Percentiles rank a stretch among this genome's conserved stretches.
These are phyloP conservation scores for Thielaviopsis populi DNA, from an alignment of 2,329 filamentous ascomycete species.

Conservation along the genomic window DNA sequence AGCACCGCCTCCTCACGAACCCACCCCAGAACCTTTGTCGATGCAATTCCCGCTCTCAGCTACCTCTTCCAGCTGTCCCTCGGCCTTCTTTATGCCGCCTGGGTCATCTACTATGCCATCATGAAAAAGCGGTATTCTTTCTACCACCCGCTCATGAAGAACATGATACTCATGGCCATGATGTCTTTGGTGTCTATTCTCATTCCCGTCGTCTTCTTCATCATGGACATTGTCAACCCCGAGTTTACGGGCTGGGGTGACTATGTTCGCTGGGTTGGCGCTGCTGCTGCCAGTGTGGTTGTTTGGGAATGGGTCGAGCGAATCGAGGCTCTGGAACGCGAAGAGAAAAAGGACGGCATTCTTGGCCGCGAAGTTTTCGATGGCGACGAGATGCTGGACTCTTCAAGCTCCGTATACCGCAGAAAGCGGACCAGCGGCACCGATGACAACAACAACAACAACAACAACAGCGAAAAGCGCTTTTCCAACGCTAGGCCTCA, in stretches of 20 bases:
- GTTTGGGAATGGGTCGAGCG: slow-evolving; percentile 98
- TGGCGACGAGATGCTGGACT: slow-evolving; percentile 79
- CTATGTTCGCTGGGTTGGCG: slow-evolving; percentile 92
- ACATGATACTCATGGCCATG: slow-evolving; percentile 65
- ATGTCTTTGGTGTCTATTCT: slow-evolving; percentile 70
- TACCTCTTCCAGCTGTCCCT: slow-evolving; percentile 83
- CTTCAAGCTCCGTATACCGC: slow-evolving; percentile 33
- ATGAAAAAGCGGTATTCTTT: slow-evolving; percentile 85
- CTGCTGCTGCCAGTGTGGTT: slow-evolving; percentile 84
- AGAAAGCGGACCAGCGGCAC: slow-evolving; percentile 10
- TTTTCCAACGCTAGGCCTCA: not conserved
- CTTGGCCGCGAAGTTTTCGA: slow-evolving; percentile 83
- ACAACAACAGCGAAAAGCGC: slow-evolving; percentile 13
- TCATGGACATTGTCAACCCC: slow-evolving; percentile 74
- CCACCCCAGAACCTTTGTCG: slow-evolving; percentile 62
- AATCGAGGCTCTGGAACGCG: slow-evolving; percentile 80
- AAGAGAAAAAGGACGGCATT: slow-evolving; percentile 88
- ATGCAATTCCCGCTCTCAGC: slow-evolving; percentile 78
- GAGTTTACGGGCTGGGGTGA: slow-evolving; percentile 86
- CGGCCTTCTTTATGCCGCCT: slow-evolving; percentile 76
- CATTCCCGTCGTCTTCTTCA: slow-evolving; percentile 84
- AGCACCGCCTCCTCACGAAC: slow-evolving; percentile 33
- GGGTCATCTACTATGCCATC: slow-evolving; percentile 87
- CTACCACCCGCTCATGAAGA: slow-evolving; percentile 80
- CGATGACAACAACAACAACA: slow-evolving; percentile 11